phyloP scores from a whole-genome alignment of 148 eudicot species.

The Pharnaceum exiguum region DNA sequence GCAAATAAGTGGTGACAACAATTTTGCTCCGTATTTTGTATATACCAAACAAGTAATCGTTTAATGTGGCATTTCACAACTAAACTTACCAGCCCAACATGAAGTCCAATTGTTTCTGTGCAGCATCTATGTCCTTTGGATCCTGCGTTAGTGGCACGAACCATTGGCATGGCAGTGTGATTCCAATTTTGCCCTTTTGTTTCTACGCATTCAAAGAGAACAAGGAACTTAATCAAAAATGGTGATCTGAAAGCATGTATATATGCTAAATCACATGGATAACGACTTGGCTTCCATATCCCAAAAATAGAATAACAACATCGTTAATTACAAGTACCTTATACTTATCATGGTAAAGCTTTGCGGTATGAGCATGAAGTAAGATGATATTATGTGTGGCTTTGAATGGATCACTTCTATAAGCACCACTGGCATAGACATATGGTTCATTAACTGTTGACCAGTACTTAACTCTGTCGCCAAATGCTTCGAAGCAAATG shows the following conservation, averaged over 20 bases:
- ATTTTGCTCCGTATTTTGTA: no score
- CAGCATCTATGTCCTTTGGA: conserved; percentile 6
- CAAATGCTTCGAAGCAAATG: neutral
- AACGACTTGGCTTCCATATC: no score
- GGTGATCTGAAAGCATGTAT: no score
- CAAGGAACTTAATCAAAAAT: neutral
- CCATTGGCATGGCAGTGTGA: conserved; percentile 7
- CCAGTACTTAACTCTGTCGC: neutral
- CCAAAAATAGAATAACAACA: no score
- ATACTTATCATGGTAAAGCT: neutral
- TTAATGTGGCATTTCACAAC: no score
- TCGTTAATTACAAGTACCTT: no score
- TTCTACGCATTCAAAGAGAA: neutral
- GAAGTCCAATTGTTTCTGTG: conserved; percentile 5
- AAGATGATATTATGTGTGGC: neutral
- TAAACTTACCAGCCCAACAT: conserved; percentile 10
- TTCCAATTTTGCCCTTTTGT: conserved; percentile 13
- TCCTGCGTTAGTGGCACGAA: neutral
- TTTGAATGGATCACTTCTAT: neutral
- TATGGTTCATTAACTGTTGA: neutral
- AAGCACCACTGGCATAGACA: neutral
- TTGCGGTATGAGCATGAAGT: neutral
- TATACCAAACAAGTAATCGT: no score
- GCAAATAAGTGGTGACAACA: no score
- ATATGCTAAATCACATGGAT: no score